Evolutionary conservation across 306 rosid species (phyloP).

Genomic region (Abrus pulchellus): DNA sequence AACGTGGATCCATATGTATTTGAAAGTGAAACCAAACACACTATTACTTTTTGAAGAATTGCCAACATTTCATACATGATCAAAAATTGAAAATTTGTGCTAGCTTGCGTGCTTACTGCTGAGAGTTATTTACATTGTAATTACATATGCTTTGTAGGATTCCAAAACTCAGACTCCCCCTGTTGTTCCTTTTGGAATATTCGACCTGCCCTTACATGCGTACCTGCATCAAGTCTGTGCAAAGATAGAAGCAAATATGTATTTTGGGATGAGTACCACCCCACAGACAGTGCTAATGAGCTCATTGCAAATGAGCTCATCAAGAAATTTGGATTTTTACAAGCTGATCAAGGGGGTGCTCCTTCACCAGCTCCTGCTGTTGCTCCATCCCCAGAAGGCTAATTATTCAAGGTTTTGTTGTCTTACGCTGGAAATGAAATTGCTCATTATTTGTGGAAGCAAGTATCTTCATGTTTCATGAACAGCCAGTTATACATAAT

Average conservation of each 20-base stretch:
- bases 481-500: neutral
- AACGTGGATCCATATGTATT: no score
- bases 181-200: conserved; percentile 92
- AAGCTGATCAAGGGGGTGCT: conserved; percentile 41
- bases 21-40: no score
- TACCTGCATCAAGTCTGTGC: conserved; percentile 86
- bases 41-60: neutral
- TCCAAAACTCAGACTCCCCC: conserved; percentile 75
- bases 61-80: neutral
- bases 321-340: conserved; percentile 71
- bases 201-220: conserved; percentile 86
- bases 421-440: conserved; percentile 3
- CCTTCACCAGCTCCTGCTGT: conserved; percentile 54
- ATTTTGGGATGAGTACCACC: conserved; percentile 99
- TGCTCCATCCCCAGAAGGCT: conserved; percentile 69
- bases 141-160: conserved; percentile 62
- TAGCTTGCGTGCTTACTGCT: neutral
- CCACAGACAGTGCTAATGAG: conserved; percentile 85
- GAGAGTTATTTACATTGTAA: neutral
- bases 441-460: conserved; percentile 15
- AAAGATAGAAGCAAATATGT: conserved; percentile 92
- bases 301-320: conserved; percentile 84
- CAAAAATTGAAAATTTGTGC: neutral
- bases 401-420: conserved; percentile 32
- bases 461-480: conserved; percentile 2